A percentile compares a stretch with the other conserved stretches of the same genome.
phyloP scores from a whole-genome alignment of 2,329 filamentous ascomycete genomes.

The Zalaria sp. region DNA sequence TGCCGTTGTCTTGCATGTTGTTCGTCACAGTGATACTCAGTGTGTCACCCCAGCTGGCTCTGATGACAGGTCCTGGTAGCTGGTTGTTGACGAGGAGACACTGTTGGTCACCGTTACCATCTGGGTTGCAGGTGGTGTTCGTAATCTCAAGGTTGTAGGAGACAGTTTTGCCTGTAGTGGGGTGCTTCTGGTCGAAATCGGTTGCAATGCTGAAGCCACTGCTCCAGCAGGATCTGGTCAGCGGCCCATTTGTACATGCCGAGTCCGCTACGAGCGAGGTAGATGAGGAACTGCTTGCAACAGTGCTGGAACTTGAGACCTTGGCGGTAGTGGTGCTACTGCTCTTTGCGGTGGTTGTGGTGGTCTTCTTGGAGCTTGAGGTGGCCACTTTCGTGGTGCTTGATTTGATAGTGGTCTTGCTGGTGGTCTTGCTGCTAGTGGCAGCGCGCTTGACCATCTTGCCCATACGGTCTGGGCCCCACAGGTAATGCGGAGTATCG shows the following conservation, averaged over 20 bases:
- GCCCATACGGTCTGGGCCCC: slow-evolving; percentile 7
- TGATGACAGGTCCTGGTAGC: slow-evolving; percentile 52
- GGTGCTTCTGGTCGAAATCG: slow-evolving; percentile 30
- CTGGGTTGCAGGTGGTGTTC: slow-evolving; percentile 23
- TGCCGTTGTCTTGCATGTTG: slow-evolving; percentile 37
- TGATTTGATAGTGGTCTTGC: background rate
- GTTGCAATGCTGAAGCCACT: slow-evolving; percentile 29
- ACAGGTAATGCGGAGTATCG: slow-evolving; percentile 3
- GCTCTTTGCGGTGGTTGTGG: background rate
- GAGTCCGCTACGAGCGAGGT: slow-evolving; percentile 9
- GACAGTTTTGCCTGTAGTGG: slow-evolving; percentile 22
- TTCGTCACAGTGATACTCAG: slow-evolving; percentile 43
- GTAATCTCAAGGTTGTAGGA: slow-evolving; percentile 19
- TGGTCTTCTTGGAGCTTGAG: background rate
- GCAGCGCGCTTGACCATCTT: slow-evolving; percentile 5
- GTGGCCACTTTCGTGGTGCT: background rate
- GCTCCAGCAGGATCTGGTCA: slow-evolving; percentile 27
- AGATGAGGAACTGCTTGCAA: background rate
- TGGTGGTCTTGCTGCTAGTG: background rate
- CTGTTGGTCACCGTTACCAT: slow-evolving; percentile 19
- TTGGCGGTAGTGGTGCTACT: background rate
- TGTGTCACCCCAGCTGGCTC: slow-evolving; percentile 29
- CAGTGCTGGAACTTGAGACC: background rate
- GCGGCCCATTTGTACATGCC: slow-evolving; percentile 25
- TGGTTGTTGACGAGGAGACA: slow-evolving; percentile 45